Base-by-base conservation (phyloP, 192 early-diverging fungal genomes). In the Diversispora epigaea region DNA sequence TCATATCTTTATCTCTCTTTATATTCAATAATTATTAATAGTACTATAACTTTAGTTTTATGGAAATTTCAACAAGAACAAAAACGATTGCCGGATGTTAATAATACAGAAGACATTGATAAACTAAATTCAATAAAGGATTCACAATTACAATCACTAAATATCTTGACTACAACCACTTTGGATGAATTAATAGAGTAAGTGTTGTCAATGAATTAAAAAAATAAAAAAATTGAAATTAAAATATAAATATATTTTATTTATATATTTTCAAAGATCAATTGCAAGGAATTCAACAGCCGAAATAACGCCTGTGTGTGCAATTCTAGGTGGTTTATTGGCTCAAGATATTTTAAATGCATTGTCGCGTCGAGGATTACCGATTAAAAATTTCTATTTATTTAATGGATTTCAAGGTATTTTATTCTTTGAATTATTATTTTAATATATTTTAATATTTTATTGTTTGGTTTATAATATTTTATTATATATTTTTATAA, bases 341-440 rank as follows among this genome's bases (percentile, higher is more conserved):
- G 91, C 93, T 0, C 95, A 97, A 71, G 95, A 98, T 45, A 88
- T 96, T 12, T 82, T 98, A n/a, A 95, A 94, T 78, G 90, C 91
- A 14, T 66, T 97, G 6, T 90, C 93, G 4, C 84, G 80, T 43
- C 95, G 94, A 72, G 96, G 95, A 60, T 79, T 87, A 46, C 95
- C 96, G 12, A 78, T 95, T 9, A 80, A 90, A 68, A 98, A 98
- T 79, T 92, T 91, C 82, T 94, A 93, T 73, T 65, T 85, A 32
- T 91, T 87, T 71, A 85, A 91, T 68, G 92, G 88, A n/a, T 32
- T 84, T 25, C 83, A 84, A 61, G 85, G 87, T 85, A 85, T 32
- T 32, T 32, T 32, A 32, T 32, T 32, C 25, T 32, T n/a, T n/a
- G n/a, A n/a, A n/a, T n/a, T n/a, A n/a, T n/a, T n/a, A n/a, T n/a